Base-by-base conservation (phyloP, 1,284 basidiomycete species). In the Coniophora puteana region DNA sequence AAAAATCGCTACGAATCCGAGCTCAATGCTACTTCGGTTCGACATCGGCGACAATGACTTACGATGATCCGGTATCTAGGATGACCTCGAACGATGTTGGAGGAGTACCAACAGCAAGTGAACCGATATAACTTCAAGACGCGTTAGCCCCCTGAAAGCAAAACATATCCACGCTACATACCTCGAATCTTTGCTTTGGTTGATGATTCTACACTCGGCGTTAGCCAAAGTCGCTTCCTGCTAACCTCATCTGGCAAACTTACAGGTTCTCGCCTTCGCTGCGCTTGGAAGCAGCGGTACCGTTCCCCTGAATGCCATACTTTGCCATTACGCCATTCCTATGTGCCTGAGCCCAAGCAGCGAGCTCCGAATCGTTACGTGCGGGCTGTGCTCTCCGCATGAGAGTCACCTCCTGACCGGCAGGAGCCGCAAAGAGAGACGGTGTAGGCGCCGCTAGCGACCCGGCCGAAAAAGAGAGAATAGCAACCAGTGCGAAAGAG, bases 1-100 rank as follows among this genome's bases (percentile, higher is more conserved):
- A 76, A 27, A 78, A 62, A 48, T 78, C 75, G 34, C 73, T 63
- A 5, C 4, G 20, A 8, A 12, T 26, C 16, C 6, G 22, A 8
- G 44, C 31, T 46, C 28, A 16, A 38, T 8, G 10, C 12, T 18
- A 20, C 21, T 25, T 32, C 12, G 27, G 16, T 37, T 21, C 17
- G 30, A 25, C 11, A 35, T 38, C 25, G 69, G n/a, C 28, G 10
- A 12, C 7, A 4, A 41, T 22, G 69, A 78, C 58, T 11, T 48
- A 61, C 58, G 37, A 76, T 71, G 26, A 79, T 5, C 59, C 59
- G 0, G 57, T 80, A 52, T 80, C 69, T 38, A 72, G 25, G 16
- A 64, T 45, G 28, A 66, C 57, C 22, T 55, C 40, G 22, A 58
- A 63, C 1, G 45, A 41, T 35, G 27, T 25, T 1, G 49, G 50